Evolutionary conservation across 2,329 filamentous ascomycete genomes (phyloP).

Genomic region (Ceratocystis smalleyi): DNA sequence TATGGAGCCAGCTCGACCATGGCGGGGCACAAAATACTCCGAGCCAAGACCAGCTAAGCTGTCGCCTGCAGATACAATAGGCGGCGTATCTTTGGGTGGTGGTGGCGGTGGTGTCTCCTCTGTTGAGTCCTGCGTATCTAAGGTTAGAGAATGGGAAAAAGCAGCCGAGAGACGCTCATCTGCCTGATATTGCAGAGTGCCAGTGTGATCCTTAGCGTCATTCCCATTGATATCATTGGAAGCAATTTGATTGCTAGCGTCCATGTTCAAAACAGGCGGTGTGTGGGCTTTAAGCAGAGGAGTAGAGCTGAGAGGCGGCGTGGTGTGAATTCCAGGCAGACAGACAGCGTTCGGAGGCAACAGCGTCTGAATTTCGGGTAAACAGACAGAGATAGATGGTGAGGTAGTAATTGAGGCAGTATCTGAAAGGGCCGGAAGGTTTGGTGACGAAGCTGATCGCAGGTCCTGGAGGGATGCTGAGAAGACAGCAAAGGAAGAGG

Average conservation of each 20-base stretch:
- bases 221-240: conserved; percentile 55
- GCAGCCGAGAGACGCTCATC: conserved; percentile 31
- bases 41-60: conserved; percentile 2
- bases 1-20: conserved; percentile 65
- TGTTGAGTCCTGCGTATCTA: conserved; percentile 20
- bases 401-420: background rate
- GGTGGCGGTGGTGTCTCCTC: conserved; percentile 8
- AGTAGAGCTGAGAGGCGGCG: conserved; percentile 18
- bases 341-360: background rate
- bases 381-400: background rate
- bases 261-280: conserved; percentile 42
- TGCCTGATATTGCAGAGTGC: conserved; percentile 42
- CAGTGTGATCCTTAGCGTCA: conserved; percentile 46
- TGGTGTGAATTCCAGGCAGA: background rate
- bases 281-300: conserved; percentile 38
- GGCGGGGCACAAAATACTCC: conserved; percentile 49
- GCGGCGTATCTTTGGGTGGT: conserved; percentile 36
- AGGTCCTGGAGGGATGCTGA: conserved; percentile 17
- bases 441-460: background rate
- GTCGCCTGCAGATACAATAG: background rate
- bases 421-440: background rate
- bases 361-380: background rate
- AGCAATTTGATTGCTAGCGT: conserved; percentile 59
- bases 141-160: conserved; percentile 26
- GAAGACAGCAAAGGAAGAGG: conserved; percentile 12